Evolutionary conservation across 2,329 filamentous ascomycete species (phyloP), one percentile per base, ranked within the genome.

Genomic region (Beauveria medogensis): DNA sequence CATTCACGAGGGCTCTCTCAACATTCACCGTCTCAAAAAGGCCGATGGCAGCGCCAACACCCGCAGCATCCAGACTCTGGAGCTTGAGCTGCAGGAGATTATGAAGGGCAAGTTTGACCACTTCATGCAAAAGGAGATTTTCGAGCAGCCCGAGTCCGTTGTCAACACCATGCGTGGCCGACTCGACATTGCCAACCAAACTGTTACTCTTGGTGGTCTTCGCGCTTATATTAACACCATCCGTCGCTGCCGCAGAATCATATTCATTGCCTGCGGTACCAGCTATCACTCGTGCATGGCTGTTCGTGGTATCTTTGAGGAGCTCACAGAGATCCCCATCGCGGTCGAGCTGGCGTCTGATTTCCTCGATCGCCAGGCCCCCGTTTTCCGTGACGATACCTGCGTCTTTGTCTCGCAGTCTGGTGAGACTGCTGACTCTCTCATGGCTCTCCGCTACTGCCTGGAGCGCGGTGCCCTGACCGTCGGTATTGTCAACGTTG

Each of bases 121-220:
- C 81, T 99, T 97, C 83, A 99, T 99, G 94, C 94, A 99, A 77
- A 99, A 99, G 86, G 94, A 99, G 77, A 99, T 99, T 72, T 99
- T 99, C 76, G 94, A 99, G 83, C 94, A 99, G 82, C 94, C 94
- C 72, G 94, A 99, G 80, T 99, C 94, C 16, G 91, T 99, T 64
- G 88, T 99, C 81, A 99, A 99, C 85, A 97, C 94, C 67, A 99
- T 99, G 94, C 91, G 94, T 86, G 94, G 94, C 78, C 94, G 94
- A 80, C 82, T 99, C 70, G 94, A 99, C 76, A 82, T 89, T 63
- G 88, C 86, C 70, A 96, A 97, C 82, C 96, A 95, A 84, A 90
- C 86, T 62, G 92, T 99, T 69, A 97, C 93, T 10, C 87, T 99
- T 28, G 94, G 94, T 82, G 94, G 94, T 68, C 85, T 99, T 68